These are phyloP conservation scores for Penicillium riverlandense DNA, from an alignment of 495 filamentous ascomycete genomes.

Conservation along the genomic window DNA sequence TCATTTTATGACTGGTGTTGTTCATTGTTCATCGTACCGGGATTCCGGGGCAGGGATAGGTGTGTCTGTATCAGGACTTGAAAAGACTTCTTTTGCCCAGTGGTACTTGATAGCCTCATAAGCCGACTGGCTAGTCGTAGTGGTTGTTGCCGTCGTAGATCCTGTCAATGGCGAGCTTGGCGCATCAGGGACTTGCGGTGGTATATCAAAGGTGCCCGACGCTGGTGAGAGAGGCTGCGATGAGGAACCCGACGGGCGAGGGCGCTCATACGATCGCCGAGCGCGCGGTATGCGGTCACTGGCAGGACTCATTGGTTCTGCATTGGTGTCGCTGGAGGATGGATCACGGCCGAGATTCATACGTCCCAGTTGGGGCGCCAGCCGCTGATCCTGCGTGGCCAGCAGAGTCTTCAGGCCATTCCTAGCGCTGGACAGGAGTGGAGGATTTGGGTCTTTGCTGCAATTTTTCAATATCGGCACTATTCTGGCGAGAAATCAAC, in stretches of 20 bases:
- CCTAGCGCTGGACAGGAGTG: slow-evolving; percentile 25
- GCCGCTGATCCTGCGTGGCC: slow-evolving; percentile 28
- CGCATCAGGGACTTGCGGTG: slow-evolving; percentile 32
- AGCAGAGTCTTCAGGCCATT: slow-evolving; percentile 29
- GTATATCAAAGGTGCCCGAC: slow-evolving; percentile 25
- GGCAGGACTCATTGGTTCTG: slow-evolving; percentile 21
- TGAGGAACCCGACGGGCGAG: slow-evolving; percentile 22
- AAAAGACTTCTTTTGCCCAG: slow-evolving; percentile 48
- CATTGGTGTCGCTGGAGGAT: slow-evolving; percentile 21
- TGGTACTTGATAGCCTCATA: slow-evolving; percentile 30
- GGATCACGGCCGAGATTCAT: slow-evolving; percentile 26
- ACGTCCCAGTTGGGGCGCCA: slow-evolving; percentile 27
- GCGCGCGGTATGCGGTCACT: slow-evolving; percentile 23
- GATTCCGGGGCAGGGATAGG: slow-evolving; percentile 24
- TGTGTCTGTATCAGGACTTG: slow-evolving; percentile 29
- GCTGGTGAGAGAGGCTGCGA: slow-evolving; percentile 28
- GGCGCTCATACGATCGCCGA: slow-evolving; percentile 34
- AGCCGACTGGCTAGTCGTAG: slow-evolving; percentile 26
- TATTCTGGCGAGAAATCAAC: neutral
- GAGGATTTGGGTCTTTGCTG: slow-evolving; percentile 23
- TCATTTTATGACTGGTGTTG: too few species aligned
- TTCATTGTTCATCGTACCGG: slow-evolving; percentile 28
- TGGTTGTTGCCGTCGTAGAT: slow-evolving; percentile 16
- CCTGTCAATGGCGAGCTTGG: slow-evolving; percentile 37
- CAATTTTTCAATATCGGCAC: neutral